A percentile compares a stretch with the other conserved stretches of the same genome.
phyloP scores from a whole-genome alignment of 192 early-diverging fungal genomes.

The Chytriomyces confervae region DNA sequence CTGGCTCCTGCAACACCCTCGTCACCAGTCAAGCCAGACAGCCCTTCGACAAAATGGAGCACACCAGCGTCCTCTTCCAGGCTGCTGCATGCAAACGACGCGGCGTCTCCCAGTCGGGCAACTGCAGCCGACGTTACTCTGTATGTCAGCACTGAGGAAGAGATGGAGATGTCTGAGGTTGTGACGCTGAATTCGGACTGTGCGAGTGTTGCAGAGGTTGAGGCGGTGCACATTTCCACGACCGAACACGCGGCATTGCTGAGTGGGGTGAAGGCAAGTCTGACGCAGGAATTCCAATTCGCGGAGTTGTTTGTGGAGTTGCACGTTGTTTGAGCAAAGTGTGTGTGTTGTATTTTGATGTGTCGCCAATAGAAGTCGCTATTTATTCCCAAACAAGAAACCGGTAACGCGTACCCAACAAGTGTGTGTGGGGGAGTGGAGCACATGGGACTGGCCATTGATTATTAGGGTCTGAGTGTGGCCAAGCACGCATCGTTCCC shows the following conservation, averaged over 20 bases:
- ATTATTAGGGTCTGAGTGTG: too few relatives aligned
- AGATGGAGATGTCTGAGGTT: neutral
- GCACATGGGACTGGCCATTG: too few relatives aligned
- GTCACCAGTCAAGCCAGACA: too few relatives aligned
- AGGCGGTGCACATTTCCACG: neutral
- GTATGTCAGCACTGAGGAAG: neutral
- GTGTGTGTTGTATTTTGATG: too few relatives aligned
- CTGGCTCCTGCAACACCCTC: neutral
- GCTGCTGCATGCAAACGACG: too few relatives aligned
- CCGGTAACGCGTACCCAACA: too few relatives aligned
- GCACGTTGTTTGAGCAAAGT: neutral
- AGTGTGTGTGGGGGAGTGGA: too few relatives aligned
- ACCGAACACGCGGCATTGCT: neutral
- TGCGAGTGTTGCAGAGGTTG: neutral
- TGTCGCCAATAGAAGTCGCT: too few relatives aligned
- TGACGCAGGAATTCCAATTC: conserved; percentile 12
- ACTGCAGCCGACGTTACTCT: neutral
- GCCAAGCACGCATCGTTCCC: too few relatives aligned
- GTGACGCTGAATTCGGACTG: neutral
- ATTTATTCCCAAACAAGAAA: too few relatives aligned
- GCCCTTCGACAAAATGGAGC: too few relatives aligned
- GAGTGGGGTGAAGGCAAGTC: neutral
- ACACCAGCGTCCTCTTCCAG: too few relatives aligned
- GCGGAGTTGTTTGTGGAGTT: conserved; percentile 16
- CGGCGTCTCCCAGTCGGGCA: neutral